phyloP scores from a whole-genome alignment of 768 basidiomycete genomes.

The Glaciozyma martinii region DNA sequence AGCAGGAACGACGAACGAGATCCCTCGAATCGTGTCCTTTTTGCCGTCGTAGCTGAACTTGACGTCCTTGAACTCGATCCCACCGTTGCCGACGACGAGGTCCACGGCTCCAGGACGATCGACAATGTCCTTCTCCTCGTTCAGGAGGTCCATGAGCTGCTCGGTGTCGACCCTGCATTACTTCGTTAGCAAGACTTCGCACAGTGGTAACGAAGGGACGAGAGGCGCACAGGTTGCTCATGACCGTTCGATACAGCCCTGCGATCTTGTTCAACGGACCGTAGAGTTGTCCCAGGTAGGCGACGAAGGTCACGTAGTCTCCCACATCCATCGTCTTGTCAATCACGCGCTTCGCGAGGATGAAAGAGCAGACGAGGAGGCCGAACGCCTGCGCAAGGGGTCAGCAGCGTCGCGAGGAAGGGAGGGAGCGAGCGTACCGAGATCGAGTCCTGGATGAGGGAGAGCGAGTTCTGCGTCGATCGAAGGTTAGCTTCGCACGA shows the following conservation, averaged over 20 bases:
- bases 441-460: conserved; percentile 17
- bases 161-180: conserved; percentile 59
- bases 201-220: conserved; percentile 37
- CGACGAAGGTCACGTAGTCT: conserved; percentile 52
- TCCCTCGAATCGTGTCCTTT: conserved; percentile 53
- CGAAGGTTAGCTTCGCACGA: too few relatives aligned
- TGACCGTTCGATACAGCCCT: conserved; percentile 11
- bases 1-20: conserved; percentile 82
- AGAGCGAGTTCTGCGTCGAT: conserved; percentile 11
- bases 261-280: conserved; percentile 21
- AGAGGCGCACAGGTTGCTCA: conserved; percentile 8
- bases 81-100: conserved; percentile 51
- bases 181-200: conserved; percentile 68
- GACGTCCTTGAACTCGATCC: conserved; percentile 87
- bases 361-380: conserved; percentile 68
- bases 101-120: conserved; percentile 68
- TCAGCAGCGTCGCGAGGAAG: conserved; percentile 51
- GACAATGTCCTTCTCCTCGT: conserved; percentile 72
- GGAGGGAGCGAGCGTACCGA: conserved; percentile 2
- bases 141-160: conserved; percentile 67
- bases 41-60: conserved; percentile 61
- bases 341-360: conserved; percentile 64
- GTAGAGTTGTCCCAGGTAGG: conserved; percentile 49
- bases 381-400: conserved; percentile 70
- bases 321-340: conserved; percentile 40